Evolutionary conservation across 306 rosid species (phyloP).

Genomic region (Oxytropis ochrocephala): DNA sequence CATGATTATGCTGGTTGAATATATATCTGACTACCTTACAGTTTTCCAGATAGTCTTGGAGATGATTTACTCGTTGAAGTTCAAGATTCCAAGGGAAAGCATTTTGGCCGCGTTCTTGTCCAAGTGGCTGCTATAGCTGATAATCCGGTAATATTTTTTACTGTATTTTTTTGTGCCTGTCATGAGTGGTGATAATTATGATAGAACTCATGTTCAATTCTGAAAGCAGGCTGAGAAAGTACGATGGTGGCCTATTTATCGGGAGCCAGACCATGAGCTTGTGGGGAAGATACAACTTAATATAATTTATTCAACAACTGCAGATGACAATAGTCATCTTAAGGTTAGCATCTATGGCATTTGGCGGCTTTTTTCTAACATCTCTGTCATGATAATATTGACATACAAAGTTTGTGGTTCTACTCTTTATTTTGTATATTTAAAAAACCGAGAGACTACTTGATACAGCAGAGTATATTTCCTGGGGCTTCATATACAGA

Average conservation of each 20-base stretch:
- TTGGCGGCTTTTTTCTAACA: background rate
- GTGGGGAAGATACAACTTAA: slow-evolving; percentile 84
- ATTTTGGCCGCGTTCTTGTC: slow-evolving; percentile 66
- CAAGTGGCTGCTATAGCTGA: slow-evolving; percentile 86
- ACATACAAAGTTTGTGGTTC: no score
- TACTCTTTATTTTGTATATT: background rate
- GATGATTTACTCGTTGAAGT: slow-evolving; percentile 89
- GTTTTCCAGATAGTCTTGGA: slow-evolving; percentile 93
- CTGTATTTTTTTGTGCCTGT: background rate
- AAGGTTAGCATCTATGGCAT: slow-evolving; percentile 47
- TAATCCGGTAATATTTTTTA: slow-evolving; percentile 58
- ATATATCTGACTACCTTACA: slow-evolving; percentile 56
- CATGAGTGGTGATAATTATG: background rate
- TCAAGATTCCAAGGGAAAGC: slow-evolving; percentile 90
- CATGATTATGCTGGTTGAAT: slow-evolving; percentile 19
- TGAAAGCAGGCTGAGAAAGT: slow-evolving; percentile 81
- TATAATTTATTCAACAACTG: slow-evolving; percentile 61
- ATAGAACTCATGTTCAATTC: slow-evolving; percentile 24
- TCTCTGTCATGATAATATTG: no score
- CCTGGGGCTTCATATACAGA: background rate
- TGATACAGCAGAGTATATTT: background rate
- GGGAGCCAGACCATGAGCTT: slow-evolving; percentile 74
- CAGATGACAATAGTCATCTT: slow-evolving; percentile 72
- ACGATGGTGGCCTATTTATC: slow-evolving; percentile 91
- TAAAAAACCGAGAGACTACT: background rate